Conservation (phyloP, 352 stramenopile genomes). For the Globisporangium paddicum region DNA sequence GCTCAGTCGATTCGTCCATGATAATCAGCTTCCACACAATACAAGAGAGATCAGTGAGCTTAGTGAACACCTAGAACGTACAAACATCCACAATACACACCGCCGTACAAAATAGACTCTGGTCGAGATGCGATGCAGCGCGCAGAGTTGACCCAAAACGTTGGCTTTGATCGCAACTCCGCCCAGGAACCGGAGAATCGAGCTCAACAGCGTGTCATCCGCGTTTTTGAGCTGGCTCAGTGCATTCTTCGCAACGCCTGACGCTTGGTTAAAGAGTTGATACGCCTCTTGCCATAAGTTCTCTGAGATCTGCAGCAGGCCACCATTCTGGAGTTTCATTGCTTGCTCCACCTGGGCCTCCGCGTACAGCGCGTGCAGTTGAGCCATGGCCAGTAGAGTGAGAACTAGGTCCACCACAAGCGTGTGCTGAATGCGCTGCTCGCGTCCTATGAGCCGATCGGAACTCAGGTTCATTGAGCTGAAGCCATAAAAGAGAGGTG, state of each 20-base stretch:
- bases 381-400: conserved; percentile 27
- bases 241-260: conserved; percentile 4
- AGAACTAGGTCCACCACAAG: conserved; percentile 34
- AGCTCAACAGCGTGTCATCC: background rate
- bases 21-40: conserved; percentile 26
- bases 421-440: conserved; percentile 18
- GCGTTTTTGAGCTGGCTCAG: background rate
- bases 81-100: background rate
- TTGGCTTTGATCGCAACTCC: background rate
- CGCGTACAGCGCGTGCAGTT: conserved; percentile 27
- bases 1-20: conserved; percentile 31
- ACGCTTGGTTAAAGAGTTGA: conserved; percentile 20
- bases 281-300: conserved; percentile 23
- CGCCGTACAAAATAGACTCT: conserved; percentile 9
- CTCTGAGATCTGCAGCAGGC: conserved; percentile 26
- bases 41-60: background rate
- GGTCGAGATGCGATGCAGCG: conserved; percentile 22
- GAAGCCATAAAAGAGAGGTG: conserved; percentile 46
- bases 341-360: conserved; percentile 22
- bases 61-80: too few species aligned
- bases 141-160: conserved; percentile 19
- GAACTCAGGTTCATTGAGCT: conserved; percentile 22
- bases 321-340: conserved; percentile 2
- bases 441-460: conserved; percentile 25
- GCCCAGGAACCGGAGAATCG: conserved; percentile 13